Percentiles rank a stretch among this genome's conserved stretches.
phyloP scores from a whole-genome alignment of 1,139 yeast species.

The Pichia sp. region DNA sequence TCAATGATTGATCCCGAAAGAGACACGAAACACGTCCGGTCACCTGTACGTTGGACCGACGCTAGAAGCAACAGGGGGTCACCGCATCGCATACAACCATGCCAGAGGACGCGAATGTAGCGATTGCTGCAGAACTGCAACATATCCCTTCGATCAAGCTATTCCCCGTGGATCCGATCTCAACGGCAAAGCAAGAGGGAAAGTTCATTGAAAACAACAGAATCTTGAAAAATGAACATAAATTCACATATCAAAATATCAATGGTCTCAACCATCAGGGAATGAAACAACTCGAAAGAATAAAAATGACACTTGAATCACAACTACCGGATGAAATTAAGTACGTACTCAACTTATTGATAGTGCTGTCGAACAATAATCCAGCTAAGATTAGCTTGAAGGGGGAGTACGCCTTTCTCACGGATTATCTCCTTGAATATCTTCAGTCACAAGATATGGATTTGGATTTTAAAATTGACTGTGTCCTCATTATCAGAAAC shows the following conservation, averaged over 20 bases:
- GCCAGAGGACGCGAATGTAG: neutral
- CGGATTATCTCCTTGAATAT: constrained; percentile 42
- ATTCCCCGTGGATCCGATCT: constrained; percentile 23
- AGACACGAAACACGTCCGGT: neutral
- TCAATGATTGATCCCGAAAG: neutral
- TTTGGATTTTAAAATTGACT: constrained; percentile 47
- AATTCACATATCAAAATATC: constrained; percentile 25
- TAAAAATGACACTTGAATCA: constrained; percentile 56
- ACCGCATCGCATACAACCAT: neutral
- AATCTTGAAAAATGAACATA: constrained; percentile 25
- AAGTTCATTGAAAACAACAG: constrained; percentile 24
- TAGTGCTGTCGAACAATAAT: constrained; percentile 46
- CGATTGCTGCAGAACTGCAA: neutral
- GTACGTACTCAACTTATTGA: constrained; percentile 59
- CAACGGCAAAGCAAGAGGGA: constrained; percentile 26
- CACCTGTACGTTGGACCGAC: neutral
- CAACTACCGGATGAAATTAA: constrained; percentile 54
- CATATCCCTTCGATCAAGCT: constrained; percentile 9
- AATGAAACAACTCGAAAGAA: constrained; percentile 48
- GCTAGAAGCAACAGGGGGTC: no score
- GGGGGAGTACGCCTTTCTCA: constrained; percentile 37
- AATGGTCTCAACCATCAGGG: constrained; percentile 51
- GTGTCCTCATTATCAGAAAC: constrained; percentile 69
- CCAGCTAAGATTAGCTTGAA: constrained; percentile 41
- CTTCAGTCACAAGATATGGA: constrained; percentile 30